Evolutionary conservation across 2,329 filamentous ascomycete genomes (phyloP), one percentile per base, ranked within the genome.

Genomic region (Trichoderma hamatum): DNA sequence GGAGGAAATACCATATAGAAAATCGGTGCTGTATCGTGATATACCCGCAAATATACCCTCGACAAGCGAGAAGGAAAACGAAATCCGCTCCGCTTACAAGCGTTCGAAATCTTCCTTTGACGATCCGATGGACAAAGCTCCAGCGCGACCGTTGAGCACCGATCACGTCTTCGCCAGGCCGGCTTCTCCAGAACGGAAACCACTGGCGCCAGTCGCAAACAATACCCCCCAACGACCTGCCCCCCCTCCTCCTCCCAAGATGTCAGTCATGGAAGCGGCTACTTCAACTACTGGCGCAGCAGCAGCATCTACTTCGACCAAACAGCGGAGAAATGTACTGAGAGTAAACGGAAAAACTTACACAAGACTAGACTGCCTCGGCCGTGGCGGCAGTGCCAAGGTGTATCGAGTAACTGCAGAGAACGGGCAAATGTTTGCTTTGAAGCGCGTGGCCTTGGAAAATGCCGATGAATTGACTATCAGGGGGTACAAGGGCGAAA

Each of bases 351-450:
- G 93, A 70, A 96, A 96, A 77, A 88, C 90, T 43, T 99, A 97
- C 77, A 96, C 94, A 26, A 88, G 95, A 58, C 87, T 98, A 71
- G 94, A 97, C 78, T 93, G 92, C 73, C 90, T 99, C 72, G 96
- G 96, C 11, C 90, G 94, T 69, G 96, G 96, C 71, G 96, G 96
- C 36, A 97, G 93, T 73, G 94, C 92, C 61, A 94, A 96, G 76
- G 96, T 99, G 1, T 99, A 97, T 79, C 90, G 94, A 56, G 96
- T 99, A 39, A 97, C 97, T 84, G 95, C 96, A 0, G 96, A 99
- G 79, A 98, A 97, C 76, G 94, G 93, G 76, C 96, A 94, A 78
- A 93, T 97, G 80, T 94, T 97, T 80, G 96, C 96, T 0, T 82
- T 99, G 73, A 99, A 99, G 82, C 87, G 93, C 60, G 96, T 99